Percentiles rank a stretch among this genome's conserved stretches.
These are phyloP conservation scores for Diaporthe sp. DNA, from an alignment of 2,329 filamentous ascomycete genomes.

Conservation along the genomic window DNA sequence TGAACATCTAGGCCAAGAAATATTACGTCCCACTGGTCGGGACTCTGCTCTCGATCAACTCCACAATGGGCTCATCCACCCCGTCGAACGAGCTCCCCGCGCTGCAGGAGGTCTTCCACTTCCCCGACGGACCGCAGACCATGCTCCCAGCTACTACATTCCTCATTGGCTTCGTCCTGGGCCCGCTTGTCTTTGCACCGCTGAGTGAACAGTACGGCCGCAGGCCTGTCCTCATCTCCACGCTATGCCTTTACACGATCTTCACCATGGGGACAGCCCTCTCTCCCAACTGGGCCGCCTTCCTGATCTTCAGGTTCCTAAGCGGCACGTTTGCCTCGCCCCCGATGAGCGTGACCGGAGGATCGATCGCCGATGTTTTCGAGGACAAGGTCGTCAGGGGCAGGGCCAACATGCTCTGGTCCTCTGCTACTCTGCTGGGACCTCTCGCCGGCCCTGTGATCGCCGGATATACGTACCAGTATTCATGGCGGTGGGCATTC, in stretches of 20 bases:
- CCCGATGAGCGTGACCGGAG: conserved; percentile 48
- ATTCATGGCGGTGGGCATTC: conserved; percentile 47
- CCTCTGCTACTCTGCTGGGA: conserved; percentile 45
- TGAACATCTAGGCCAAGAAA: conserved; percentile 43
- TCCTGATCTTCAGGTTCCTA: conserved; percentile 45
- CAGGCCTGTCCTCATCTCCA: conserved; percentile 39
- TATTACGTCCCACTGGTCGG: conserved; percentile 44
- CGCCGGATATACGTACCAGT: conserved; percentile 43
- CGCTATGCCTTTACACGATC: conserved; percentile 44
- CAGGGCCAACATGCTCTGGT: conserved; percentile 47
- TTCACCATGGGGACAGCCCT: conserved; percentile 43
- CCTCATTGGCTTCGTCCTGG: conserved; percentile 47
- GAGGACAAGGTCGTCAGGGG: conserved; percentile 44
- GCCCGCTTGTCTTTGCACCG: conserved; percentile 48
- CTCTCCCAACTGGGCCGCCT: conserved; percentile 43
- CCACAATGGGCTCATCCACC: conserved; percentile 46
- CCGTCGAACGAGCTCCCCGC: conserved; percentile 45
- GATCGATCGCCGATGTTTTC: conserved; percentile 47
- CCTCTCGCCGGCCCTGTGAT: conserved; percentile 47
- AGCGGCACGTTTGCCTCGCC: conserved; percentile 46
- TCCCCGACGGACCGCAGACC: conserved; percentile 44
- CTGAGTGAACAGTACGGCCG: conserved; percentile 47
- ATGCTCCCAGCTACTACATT: conserved; percentile 47
- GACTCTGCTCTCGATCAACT: conserved; percentile 45
- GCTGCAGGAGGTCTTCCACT: conserved; percentile 41